Evolutionary conservation across 208 protist species (phyloP).

Genomic region (Leishmania braziliensis): DNA sequence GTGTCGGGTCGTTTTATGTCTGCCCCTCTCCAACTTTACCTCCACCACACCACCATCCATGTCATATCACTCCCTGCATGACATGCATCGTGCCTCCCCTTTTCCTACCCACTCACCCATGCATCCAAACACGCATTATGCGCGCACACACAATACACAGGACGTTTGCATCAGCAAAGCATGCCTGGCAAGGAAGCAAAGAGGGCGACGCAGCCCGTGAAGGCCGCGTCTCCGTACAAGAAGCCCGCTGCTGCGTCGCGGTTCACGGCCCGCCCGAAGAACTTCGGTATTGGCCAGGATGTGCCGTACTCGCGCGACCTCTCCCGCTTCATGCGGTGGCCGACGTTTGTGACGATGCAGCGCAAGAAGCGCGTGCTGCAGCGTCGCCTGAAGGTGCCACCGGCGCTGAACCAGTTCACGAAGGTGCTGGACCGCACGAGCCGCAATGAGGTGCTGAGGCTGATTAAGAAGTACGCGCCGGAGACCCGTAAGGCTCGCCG

Average conservation of each 20-base stretch:
- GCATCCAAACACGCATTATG: not conserved
- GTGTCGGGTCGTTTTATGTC: too few relatives aligned
- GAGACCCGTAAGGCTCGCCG: conserved; percentile 96
- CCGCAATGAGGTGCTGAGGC: conserved; percentile 97
- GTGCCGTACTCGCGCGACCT: conserved; percentile 96
- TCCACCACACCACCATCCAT: too few relatives aligned
- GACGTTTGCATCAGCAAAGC: not conserved
- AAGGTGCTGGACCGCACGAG: conserved; percentile 94
- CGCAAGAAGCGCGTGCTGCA: conserved; percentile 97
- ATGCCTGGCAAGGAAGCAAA: conserved; percentile 91
- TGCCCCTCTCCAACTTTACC: too few relatives aligned
- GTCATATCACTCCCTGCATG: too few relatives aligned
- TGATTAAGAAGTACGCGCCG: conserved; percentile 98
- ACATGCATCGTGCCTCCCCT: not conserved
- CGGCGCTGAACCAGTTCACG: conserved; percentile 90
- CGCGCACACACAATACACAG: too few relatives aligned
- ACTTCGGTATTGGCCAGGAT: conserved; percentile 94
- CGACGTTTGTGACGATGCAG: conserved; percentile 98
- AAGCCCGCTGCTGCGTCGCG: conserved; percentile 58
- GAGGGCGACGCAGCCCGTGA: conserved; percentile 68
- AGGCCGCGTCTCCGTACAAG: conserved; percentile 84
- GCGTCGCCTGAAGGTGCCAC: conserved; percentile 97
- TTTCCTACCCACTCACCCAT: too few relatives aligned
- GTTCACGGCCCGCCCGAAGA: conserved; percentile 86
- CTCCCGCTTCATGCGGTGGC: conserved; percentile 98